Evolutionary conservation across 176 grass and related monocot species (phyloP).

Genomic region (Aegilops sharonensis): DNA sequence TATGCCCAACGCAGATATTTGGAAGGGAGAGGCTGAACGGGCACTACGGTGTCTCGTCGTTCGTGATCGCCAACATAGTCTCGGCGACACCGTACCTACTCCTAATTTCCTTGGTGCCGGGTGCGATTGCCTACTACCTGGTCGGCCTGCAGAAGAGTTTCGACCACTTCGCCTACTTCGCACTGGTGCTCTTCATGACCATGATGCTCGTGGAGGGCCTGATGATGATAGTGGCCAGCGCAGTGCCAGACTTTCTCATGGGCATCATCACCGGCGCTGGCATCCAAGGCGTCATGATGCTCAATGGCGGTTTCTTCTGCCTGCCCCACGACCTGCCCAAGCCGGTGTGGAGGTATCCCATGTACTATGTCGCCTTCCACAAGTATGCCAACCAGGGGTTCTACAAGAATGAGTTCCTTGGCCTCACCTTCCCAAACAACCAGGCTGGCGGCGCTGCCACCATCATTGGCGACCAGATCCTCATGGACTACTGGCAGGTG

Average conservation of each 20-base stretch:
- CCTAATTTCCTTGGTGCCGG: slow-evolving; percentile 38
- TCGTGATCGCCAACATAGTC: slow-evolving; percentile 49
- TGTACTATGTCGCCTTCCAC: slow-evolving; percentile 58
- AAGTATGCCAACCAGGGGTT: slow-evolving; percentile 53
- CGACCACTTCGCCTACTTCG: slow-evolving; percentile 51
- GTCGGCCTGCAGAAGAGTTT: slow-evolving; percentile 15
- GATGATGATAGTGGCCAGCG: slow-evolving; percentile 56
- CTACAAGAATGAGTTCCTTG: slow-evolving; percentile 85
- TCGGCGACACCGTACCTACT: slow-evolving; percentile 50
- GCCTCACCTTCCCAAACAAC: slow-evolving; percentile 65
- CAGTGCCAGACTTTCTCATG: slow-evolving; percentile 62
- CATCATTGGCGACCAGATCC: slow-evolving; percentile 57
- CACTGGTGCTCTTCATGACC: slow-evolving; percentile 31
- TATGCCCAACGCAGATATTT: slow-evolving; percentile 31
- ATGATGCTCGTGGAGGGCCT: slow-evolving; percentile 49
- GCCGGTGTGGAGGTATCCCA: slow-evolving; percentile 54
- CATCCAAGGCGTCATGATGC: slow-evolving; percentile 55
- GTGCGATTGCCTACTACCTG: slow-evolving; percentile 53
- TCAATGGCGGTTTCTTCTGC: slow-evolving; percentile 55
- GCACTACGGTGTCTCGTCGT: slow-evolving; percentile 43
- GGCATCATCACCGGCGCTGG: slow-evolving; percentile 62
- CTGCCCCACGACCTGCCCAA: slow-evolving; percentile 45
- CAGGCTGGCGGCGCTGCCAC: slow-evolving; percentile 26
- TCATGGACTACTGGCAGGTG: slow-evolving; percentile 64
- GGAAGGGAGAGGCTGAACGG: slow-evolving; percentile 52